Percentiles rank a stretch among this genome's conserved stretches.
These are phyloP conservation scores for Fusarium domesticum DNA, from an alignment of 2,329 filamentous ascomycete species.

Conservation along the genomic window DNA sequence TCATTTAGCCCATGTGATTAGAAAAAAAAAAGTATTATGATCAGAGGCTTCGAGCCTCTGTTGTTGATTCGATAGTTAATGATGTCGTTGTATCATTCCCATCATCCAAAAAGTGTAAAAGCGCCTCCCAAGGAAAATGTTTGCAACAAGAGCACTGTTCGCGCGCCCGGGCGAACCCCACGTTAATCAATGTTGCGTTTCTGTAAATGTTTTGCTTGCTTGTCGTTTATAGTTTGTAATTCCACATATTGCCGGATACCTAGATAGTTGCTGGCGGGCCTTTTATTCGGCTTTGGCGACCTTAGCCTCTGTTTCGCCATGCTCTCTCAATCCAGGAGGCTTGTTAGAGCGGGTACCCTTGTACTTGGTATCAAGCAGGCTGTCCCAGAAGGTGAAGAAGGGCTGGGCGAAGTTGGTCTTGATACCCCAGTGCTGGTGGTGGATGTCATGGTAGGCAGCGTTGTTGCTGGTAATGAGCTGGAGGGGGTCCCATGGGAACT, in stretches of 20 bases:
- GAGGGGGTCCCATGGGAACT: constrained; percentile 91
- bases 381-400: constrained; percentile 96
- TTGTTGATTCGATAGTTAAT: background rate
- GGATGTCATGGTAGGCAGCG: constrained; percentile 93
- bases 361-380: constrained; percentile 78
- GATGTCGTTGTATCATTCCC: background rate
- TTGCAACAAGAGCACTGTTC: background rate
- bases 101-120: background rate
- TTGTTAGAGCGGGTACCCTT: constrained; percentile 54
- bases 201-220: background rate
- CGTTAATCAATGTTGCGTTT: background rate
- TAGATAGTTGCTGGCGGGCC: constrained; percentile 22
- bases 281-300: constrained; percentile 13
- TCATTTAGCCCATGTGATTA: background rate
- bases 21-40: background rate
- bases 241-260: constrained; percentile 20
- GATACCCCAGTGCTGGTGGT: constrained; percentile 99
- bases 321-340: constrained; percentile 36
- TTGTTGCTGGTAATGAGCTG: constrained; percentile 94
- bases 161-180: background rate
- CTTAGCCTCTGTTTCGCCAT: constrained; percentile 17
- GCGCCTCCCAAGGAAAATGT: background rate
- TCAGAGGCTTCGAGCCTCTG: background rate
- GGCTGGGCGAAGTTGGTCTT: constrained; percentile 91
- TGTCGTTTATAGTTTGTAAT: constrained; percentile 15